Evolutionary conservation across 805 yeast species (phyloP), one percentile per base, ranked within the genome.

Genomic region (Ogataea siamensis): DNA sequence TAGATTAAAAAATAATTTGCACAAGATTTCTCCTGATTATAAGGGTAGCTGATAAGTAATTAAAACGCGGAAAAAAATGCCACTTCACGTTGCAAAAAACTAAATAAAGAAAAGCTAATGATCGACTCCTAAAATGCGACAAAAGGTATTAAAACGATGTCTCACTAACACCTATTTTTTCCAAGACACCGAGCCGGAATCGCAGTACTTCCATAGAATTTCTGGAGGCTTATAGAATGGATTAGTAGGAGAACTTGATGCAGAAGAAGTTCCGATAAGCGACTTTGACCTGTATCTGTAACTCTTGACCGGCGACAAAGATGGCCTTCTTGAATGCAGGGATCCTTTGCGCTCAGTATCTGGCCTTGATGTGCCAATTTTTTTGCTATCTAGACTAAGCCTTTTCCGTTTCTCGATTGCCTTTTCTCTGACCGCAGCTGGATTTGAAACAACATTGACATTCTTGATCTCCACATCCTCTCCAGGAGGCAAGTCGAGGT

Each of bases 151-250:
- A n/a, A n/a, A n/a, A n/a, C n/a, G n/a, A n/a, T n/a, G n/a, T n/a
- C n/a, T n/a, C n/a, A n/a, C n/a, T n/a, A 11, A 14, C n/a, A 14
- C n/a, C 16, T 32, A 29, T 37, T 24, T 37, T 31, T 14, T 23
- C 21, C 32, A 11, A n/a, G 15, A 5, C 8, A 14, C 23, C 9
- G 38, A 28, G 14, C 36, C 45, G 5, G 40, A 28, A 18, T 42
- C 44, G 17, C 46, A 40, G 10, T 53, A 36, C 22, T 47, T 49
- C 39, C 54, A 53, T 17, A 55, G 33, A 16, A 55, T 47, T 6
- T 44, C 56, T 7, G 60, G 56, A 13, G 60, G 59, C 21, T 38
- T 46, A 39, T 55, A 55, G 29, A 55, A 55, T 1, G 60, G 60
- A 28, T 55, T 55, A 0, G 43, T 45, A 15, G 55, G 51, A 5